Evolutionary conservation across 2,329 filamentous ascomycete species (phyloP), one percentile per base, ranked within the genome.

Genomic region (Xylariaceae sp.): DNA sequence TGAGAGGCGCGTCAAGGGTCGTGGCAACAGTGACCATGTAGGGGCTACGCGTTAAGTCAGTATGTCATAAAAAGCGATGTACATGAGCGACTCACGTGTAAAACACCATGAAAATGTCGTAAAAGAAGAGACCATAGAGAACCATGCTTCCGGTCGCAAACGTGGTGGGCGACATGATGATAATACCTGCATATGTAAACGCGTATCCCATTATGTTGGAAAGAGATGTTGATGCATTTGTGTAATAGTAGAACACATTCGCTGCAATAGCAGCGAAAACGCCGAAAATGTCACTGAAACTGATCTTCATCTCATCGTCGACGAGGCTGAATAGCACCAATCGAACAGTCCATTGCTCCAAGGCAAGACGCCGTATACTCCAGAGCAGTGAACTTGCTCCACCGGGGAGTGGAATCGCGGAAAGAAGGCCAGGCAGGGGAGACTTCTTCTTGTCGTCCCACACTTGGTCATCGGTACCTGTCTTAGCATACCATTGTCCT

Each of bases 71-170:
- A 18, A 48, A 30, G 15, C 9, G 5, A 18, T 51, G 55, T 44
- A 5, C 7, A 13, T 11, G 34, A 11, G 4, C 7, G 13, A 79
- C 83, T 74, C 71, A 86, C 77, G 89, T 92, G 71, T 88, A 94
- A 71, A 94, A 94, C 4, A 94, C 90, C 80, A 93, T 92, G 73
- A 94, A 86, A 53, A 99, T 93, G 71, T 99, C 93, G 70, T 99
- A 99, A 69, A 96, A 85, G 77, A 97, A 97, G 0, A 97, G 79
- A 0, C 88, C 90, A 8, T 80, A 77, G 1, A 97, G 79, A 8
- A 97, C 86, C 49, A 92, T 74, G 5, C 88, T 88, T 0, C 91
- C 91, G 0, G 90, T 96, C 57, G 82, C 77, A 70, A 97, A 96
- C 0, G 90, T 93, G 0, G 92, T 96, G 0, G 92, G 92, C 1